A percentile compares a stretch with the other conserved stretches of the same genome.
Evolutionary conservation across 2,329 filamentous ascomycete species (phyloP).

Genomic region (Colletotrichum kahawae): DNA sequence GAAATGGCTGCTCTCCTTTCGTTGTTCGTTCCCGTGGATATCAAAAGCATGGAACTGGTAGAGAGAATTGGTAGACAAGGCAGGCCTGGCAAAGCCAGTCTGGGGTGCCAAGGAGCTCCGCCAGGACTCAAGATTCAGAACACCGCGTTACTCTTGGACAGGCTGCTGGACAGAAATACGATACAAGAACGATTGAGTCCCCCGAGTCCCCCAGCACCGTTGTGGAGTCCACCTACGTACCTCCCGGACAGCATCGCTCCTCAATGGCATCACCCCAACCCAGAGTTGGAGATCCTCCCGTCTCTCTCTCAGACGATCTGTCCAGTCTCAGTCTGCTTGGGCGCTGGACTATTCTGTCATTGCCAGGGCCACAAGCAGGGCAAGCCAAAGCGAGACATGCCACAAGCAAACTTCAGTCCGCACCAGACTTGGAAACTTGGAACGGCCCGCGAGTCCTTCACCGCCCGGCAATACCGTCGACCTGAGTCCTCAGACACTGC

Average conservation of each 20-base stretch:
- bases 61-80: background rate
- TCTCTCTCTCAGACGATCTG: slow-evolving; percentile 5
- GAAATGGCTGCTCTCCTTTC: background rate
- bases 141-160: background rate
- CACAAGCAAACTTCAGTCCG: slow-evolving; percentile 5
- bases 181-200: background rate
- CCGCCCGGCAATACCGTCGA: background rate
- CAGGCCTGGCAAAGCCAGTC: background rate
- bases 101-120: background rate
- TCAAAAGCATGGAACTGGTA: background rate
- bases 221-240: slow-evolving; percentile 12
- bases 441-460: background rate
- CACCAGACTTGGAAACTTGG: slow-evolving; percentile 11
- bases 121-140: background rate
- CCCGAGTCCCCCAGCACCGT: background rate
- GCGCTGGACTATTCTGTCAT: background rate
- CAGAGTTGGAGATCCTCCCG: slow-evolving; percentile 9
- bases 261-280: slow-evolving; percentile 13
- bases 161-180: background rate
- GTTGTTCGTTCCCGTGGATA: background rate
- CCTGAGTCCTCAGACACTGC: background rate
- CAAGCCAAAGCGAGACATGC: slow-evolving; percentile 7
- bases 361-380: background rate
- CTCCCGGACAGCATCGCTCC: slow-evolving; percentile 1
- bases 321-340: background rate